A percentile compares a stretch with the other conserved stretches of the same genome.
Conservation (phyloP, 2,329 filamentous ascomycete species). For the Pseudohalonectria lignicola region DNA sequence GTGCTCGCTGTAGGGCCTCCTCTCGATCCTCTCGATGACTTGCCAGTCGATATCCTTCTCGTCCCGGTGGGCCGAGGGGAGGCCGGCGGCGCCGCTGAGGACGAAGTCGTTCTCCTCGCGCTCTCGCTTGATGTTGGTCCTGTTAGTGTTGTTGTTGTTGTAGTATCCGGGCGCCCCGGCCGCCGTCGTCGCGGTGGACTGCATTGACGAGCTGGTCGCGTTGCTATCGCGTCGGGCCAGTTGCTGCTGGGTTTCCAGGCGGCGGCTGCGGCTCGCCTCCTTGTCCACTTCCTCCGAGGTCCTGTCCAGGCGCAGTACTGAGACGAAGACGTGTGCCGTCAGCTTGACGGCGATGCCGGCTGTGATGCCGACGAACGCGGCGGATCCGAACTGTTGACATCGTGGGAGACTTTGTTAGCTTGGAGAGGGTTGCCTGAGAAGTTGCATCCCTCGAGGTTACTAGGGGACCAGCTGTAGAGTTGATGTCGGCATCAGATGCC, state of each 20-base stretch:
- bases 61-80: too few relatives aligned
- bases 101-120: conserved; percentile 2
- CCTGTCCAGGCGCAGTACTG: conserved; percentile 30
- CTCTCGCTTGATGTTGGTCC: neutral
- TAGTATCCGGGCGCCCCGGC: too few relatives aligned
- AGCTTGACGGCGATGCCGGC: conserved; percentile 50
- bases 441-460: too few relatives aligned
- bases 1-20: conserved; percentile 2
- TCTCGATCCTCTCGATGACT: conserved; percentile 3
- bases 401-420: too few relatives aligned
- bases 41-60: conserved; percentile 4
- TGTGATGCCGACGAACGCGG: conserved; percentile 53
- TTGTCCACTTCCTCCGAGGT: conserved; percentile 4
- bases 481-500: neutral
- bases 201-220: neutral
- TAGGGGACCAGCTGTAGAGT: too few relatives aligned
- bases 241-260: too few relatives aligned
- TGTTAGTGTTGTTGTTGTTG: too few relatives aligned
- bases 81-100: neutral
- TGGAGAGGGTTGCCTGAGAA: too few relatives aligned
- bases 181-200: neutral
- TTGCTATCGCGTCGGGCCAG: neutral
- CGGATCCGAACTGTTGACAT: conserved; percentile 48
- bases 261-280: neutral
- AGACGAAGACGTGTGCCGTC: conserved; percentile 41